Percentiles rank a stretch among this genome's conserved stretches.
phyloP scores from a whole-genome alignment of 768 basidiomycete species.

The Termitomyces sp. region DNA sequence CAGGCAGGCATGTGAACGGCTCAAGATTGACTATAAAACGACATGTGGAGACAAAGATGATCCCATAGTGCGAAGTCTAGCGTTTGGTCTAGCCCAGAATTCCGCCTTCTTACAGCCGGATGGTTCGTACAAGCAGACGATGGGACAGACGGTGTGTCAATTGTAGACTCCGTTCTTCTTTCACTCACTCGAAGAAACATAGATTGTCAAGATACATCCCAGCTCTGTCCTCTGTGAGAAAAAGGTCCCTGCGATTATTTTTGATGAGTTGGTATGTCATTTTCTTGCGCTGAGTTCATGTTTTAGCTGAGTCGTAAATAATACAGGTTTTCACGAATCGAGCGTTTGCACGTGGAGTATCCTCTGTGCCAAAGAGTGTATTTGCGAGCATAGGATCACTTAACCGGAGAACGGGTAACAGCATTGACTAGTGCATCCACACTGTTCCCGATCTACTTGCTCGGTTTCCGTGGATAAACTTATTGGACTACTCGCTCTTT shows the following conservation, averaged over 20 bases:
- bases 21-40: slow-evolving; percentile 54
- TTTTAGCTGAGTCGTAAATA: background rate
- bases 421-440: background rate
- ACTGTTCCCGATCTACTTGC: background rate
- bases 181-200: background rate
- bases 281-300: background rate
- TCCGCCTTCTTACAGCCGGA: slow-evolving; percentile 83
- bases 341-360: slow-evolving; percentile 91
- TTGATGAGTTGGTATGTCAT: slow-evolving; percentile 81
- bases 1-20: slow-evolving; percentile 54
- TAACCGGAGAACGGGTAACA: slow-evolving; percentile 21
- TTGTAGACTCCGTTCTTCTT: background rate
- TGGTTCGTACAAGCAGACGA: slow-evolving; percentile 80
- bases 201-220: slow-evolving; percentile 89
- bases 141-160: slow-evolving; percentile 61
- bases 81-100: slow-evolving; percentile 77
- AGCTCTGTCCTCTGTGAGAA: slow-evolving; percentile 79
- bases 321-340: slow-evolving; percentile 72
- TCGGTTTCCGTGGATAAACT: background rate
- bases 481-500: background rate
- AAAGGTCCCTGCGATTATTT: slow-evolving; percentile 84
- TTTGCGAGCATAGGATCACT: slow-evolving; percentile 32
- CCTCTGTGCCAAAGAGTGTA: slow-evolving; percentile 62
- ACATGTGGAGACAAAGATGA: slow-evolving; percentile 65
- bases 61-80: slow-evolving; percentile 65